Evolutionary conservation across 1,284 basidiomycete genomes (phyloP), one percentile per base, ranked within the genome.

Genomic region (Boletellus deceptivus): DNA sequence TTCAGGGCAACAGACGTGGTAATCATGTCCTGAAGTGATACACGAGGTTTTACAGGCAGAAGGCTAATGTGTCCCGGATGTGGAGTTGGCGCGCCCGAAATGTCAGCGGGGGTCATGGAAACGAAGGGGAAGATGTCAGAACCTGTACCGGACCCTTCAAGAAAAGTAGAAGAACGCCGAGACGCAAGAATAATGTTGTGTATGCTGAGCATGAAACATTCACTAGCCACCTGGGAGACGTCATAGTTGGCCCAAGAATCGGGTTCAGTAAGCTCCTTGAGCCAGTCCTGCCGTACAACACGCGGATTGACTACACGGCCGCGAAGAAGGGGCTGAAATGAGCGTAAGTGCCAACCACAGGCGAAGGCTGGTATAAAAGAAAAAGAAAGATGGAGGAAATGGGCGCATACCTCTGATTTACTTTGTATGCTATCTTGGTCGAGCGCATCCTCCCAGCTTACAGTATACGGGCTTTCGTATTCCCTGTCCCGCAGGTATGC

Each of bases 21-120:
- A 46, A 88, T 75, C 80, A 89, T 88, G 51, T 84, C 80, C 58
- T 82, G 77, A n/a, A 89, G 69, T 3, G 85, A 87, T 44, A 89
- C 72, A 29, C 74, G 76, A 13, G 58, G 72, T 61, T 55, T 68
- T 58, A 55, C 69, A 56, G 55, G 52, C 17, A 64, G 65, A 38
- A 60, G 57, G 17, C 41, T 57, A 8, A 54, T 55, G 36, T 54
- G 45, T 25, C 54, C 57, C 29, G 62, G 55, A 50, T 68, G 69
- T 14, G 69, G 68, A 1, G 64, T 64, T 34, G 55, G 60, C 22
- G 56, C 35, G 4, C 52, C 54, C 1, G 58, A 60, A 40, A 55
- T 37, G 24, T 59, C 60, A 47, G 59, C 55, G 25, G 52, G 52
- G 36, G 59, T 55, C 42, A 50, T 44, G 9, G 55, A 50, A 8